phyloP scores from a whole-genome alignment of 1,284 basidiomycete species.

The Vanrija humicola region DNA sequence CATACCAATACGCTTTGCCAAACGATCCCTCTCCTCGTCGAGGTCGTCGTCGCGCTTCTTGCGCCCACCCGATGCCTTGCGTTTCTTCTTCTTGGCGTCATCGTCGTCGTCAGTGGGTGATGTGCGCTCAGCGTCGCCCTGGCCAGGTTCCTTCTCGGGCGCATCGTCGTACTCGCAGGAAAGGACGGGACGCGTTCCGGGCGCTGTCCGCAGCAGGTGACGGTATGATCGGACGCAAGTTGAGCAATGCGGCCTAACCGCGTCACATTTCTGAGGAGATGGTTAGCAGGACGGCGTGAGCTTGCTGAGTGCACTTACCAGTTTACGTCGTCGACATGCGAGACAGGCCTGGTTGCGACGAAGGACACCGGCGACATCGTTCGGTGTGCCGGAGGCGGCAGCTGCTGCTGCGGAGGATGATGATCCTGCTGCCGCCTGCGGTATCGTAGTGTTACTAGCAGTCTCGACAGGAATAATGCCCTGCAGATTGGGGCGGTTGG shows the following conservation, averaged over 20 bases:
- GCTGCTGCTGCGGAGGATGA: not conserved
- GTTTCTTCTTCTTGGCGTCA: slow-evolving; percentile 32
- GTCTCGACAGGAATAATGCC: slow-evolving; percentile 15
- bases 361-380: slow-evolving; percentile 22
- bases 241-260: slow-evolving; percentile 43
- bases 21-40: slow-evolving; percentile 31
- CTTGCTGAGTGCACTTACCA: slow-evolving; percentile 6
- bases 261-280: slow-evolving; percentile 42
- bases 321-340: slow-evolving; percentile 26
- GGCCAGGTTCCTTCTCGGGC: slow-evolving; percentile 9
- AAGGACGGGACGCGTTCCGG: slow-evolving; percentile 34
- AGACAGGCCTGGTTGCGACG: slow-evolving; percentile 31
- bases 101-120: slow-evolving; percentile 18
- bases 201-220: slow-evolving; percentile 38
- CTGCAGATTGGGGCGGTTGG: slow-evolving; percentile 10
- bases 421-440: not conserved
- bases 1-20: slow-evolving; percentile 39
- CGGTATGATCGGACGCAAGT: slow-evolving; percentile 45
- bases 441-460: not conserved
- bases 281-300: not conserved
- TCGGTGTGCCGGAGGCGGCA: not conserved
- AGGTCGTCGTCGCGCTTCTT: slow-evolving; percentile 25
- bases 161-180: slow-evolving; percentile 45
- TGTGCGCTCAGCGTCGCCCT: not conserved
- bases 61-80: slow-evolving; percentile 25